phyloP scores from a whole-genome alignment of 192 early-diverging fungal species.

The Linnemannia hyalina region DNA sequence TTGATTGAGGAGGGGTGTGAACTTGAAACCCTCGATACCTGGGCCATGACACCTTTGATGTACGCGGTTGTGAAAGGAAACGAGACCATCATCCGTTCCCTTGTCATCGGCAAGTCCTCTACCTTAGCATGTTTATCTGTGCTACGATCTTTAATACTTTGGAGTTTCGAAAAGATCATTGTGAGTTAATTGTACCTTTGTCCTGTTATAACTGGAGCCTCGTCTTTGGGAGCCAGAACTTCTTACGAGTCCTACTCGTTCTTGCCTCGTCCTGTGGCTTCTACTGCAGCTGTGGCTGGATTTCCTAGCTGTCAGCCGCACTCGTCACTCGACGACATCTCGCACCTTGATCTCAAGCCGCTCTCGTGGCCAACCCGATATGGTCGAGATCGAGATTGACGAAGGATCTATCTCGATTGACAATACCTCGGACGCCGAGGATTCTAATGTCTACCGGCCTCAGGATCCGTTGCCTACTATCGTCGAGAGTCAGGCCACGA shows the following conservation, averaged over 20 bases:
- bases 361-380: background rate
- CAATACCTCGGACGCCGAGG: slow-evolving; percentile 9
- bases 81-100: slow-evolving; percentile 23
- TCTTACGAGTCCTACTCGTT: slow-evolving; percentile 27
- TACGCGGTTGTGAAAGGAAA: slow-evolving; percentile 43
- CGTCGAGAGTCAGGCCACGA: background rate
- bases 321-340: slow-evolving; percentile 23
- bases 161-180: background rate
- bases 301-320: slow-evolving; percentile 33
- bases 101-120: slow-evolving; percentile 30
- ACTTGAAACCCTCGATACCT: slow-evolving; percentile 30
- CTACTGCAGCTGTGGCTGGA: slow-evolving; percentile 16
- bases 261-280: slow-evolving; percentile 23
- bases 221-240: slow-evolving; percentile 32
- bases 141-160: background rate
- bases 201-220: slow-evolving; percentile 22
- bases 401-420: slow-evolving; percentile 10
- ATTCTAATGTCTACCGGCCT: background rate
- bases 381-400: slow-evolving; percentile 23
- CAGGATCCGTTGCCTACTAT: background rate
- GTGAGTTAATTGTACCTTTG: background rate
- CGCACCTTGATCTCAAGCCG: slow-evolving; percentile 7
- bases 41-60: slow-evolving; percentile 52
- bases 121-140: background rate
- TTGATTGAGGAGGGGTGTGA: slow-evolving; percentile 46